Evolutionary conservation across 345 rosid species (phyloP), one percentile per base, ranked within the genome.

Genomic region (Linum tenue): DNA sequence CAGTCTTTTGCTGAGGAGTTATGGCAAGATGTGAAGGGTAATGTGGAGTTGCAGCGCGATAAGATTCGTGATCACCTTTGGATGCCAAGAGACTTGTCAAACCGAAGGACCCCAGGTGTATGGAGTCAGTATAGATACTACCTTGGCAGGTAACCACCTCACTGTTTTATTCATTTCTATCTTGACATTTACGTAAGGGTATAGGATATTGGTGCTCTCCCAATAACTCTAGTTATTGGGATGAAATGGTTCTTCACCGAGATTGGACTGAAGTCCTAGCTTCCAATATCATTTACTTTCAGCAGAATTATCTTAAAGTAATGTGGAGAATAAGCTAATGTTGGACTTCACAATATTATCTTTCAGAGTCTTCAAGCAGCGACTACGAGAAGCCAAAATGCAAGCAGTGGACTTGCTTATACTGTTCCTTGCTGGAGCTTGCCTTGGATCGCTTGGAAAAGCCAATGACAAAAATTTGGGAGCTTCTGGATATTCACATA

Each of bases 351-450:
- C 50, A 61, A 67, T 67, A 48, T 22, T 22, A 22, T 57, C 8
- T 77, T 76, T 69, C 91, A 94, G 99, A 87, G 75, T 88, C 57
- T 72, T 77, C 39, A 94, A 90, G 73, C 99, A 94, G 64, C 79
- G 97, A 58, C 77, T 94, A 64, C 79, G 92, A 78, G 96, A 90
- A 70, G 84, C 97, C 59, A 79, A 80, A 59, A 67, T 80, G 64
- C 95, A 88, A 78, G 95, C 96, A 35, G 79, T 82, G 2, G 99
- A 90, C 78, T 94, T 78, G 66, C 70, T 94, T 66, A 94, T 94
- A 69, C 78, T 94, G 66, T 76, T 94, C 69, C 95, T 94, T 58
- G 99, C 97, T 55, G 99, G 96, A 67, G 92, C 91, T 65, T 90
- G 96, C 83, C 79, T 94, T 77, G 99, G 99, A 72, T 71, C 89